Conservation (phyloP, 768 basidiomycete species). For the Serendipita sp. region DNA sequence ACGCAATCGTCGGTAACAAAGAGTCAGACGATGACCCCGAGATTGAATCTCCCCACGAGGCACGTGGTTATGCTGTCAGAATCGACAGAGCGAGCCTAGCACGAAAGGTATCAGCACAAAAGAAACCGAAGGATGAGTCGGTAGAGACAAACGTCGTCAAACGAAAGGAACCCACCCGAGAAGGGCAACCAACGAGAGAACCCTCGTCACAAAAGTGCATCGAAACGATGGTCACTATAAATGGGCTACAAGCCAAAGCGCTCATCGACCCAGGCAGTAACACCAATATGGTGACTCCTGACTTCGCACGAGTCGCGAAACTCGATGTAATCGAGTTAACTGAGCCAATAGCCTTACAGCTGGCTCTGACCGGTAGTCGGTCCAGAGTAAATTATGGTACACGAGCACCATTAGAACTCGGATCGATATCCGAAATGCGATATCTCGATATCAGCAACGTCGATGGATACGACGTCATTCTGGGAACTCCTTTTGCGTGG, state of each 20-base stretch:
- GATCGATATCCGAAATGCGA: background rate
- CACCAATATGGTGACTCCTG: slow-evolving; percentile 15
- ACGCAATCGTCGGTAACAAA: background rate
- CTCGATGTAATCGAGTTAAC: slow-evolving; percentile 8
- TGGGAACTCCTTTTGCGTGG: slow-evolving; percentile 25
- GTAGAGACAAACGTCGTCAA: background rate
- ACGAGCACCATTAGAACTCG: slow-evolving; percentile 1
- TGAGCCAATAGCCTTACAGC: slow-evolving; percentile 8
- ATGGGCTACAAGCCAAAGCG: slow-evolving; percentile 12
- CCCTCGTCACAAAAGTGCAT: background rate
- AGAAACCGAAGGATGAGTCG: background rate
- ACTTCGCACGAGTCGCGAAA: slow-evolving; percentile 14
- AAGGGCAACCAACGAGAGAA: background rate
- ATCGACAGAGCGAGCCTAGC: background rate
- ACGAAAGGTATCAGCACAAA: background rate
- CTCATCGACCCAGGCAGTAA: slow-evolving; percentile 19
- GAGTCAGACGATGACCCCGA: too few species aligned
- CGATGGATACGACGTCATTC: slow-evolving; percentile 23
- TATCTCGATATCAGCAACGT: slow-evolving; percentile 23
- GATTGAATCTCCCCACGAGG: too few species aligned
- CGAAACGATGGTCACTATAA: slow-evolving; percentile 4
- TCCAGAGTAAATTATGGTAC: slow-evolving; percentile 6
- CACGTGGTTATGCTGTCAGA: background rate
- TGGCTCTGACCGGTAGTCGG: slow-evolving; percentile 10
- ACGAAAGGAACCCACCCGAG: background rate